These are phyloP conservation scores for Backusella parvicylindrica DNA, from an alignment of 192 early-diverging fungal genomes.

Conservation along the genomic window DNA sequence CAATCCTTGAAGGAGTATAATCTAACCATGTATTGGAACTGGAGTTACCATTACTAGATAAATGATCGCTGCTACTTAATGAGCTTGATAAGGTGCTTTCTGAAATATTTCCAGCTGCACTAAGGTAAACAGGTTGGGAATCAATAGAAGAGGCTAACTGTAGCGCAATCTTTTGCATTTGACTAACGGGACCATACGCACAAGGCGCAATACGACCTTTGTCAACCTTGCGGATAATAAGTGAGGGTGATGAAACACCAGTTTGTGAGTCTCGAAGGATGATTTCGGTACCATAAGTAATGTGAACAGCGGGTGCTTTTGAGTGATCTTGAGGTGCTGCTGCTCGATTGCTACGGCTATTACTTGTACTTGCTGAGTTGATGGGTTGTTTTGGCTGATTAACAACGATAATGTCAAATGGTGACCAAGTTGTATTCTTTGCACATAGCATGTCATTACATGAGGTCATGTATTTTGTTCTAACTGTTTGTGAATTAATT, in stretches of 20 bases:
- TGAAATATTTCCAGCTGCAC: slow-evolving; percentile 27
- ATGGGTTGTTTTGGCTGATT: slow-evolving; percentile 11
- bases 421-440: slow-evolving; percentile 57
- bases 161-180: slow-evolving; percentile 84
- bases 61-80: not conserved
- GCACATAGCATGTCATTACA: slow-evolving; percentile 55
- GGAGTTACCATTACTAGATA: not conserved
- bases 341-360: not conserved
- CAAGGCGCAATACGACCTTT: slow-evolving; percentile 65
- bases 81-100: slow-evolving; percentile 2
- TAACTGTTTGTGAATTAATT: slow-evolving; percentile 86
- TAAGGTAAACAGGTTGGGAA: slow-evolving; percentile 23
- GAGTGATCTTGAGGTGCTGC: not conserved
- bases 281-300: slow-evolving; percentile 67
- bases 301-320: not conserved
- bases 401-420: slow-evolving; percentile 54
- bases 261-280: slow-evolving; percentile 63
- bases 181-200: slow-evolving; percentile 72
- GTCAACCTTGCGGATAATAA: slow-evolving; percentile 80
- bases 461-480: slow-evolving; percentile 80
- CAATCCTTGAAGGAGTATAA: slow-evolving; percentile 13
- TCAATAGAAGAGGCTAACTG: slow-evolving; percentile 35
- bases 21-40: slow-evolving; percentile 21
- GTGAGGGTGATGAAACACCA: slow-evolving; percentile 61
- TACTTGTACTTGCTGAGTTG: not conserved